These are phyloP conservation scores for Brassica napus DNA, from an alignment of 345 rosid genomes.

Conservation along the genomic window DNA sequence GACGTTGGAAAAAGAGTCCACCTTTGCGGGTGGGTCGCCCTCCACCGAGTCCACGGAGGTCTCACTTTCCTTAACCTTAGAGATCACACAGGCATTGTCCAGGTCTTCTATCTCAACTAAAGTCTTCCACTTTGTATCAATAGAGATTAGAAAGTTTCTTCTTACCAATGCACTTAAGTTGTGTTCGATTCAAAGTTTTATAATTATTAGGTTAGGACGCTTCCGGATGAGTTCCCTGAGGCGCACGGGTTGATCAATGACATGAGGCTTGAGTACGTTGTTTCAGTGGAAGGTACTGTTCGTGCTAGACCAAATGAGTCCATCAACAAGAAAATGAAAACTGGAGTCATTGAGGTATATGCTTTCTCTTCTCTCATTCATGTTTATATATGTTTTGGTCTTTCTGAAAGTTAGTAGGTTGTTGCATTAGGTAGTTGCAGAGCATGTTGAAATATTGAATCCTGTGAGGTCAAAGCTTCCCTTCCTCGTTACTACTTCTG, in stretches of 20 bases:
- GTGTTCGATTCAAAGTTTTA: neutral
- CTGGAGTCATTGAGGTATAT: slow-evolving; percentile 74
- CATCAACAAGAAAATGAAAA: slow-evolving; percentile 81
- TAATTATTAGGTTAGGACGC: slow-evolving; percentile 56
- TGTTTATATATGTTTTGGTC: neutral
- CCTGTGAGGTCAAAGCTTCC: slow-evolving; percentile 83
- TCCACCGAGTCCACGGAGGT: slow-evolving; percentile 84
- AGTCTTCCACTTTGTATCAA: neutral
- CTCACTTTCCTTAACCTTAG: slow-evolving; percentile 92
- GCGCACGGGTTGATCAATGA: slow-evolving; percentile 71
- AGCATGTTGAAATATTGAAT: slow-evolving; percentile 80
- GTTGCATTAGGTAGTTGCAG: slow-evolving; percentile 69
- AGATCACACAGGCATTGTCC: slow-evolving; percentile 93
- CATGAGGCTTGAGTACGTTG: slow-evolving; percentile 81
- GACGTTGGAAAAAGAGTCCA: slow-evolving; percentile 81
- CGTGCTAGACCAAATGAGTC: slow-evolving; percentile 75
- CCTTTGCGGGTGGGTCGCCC: slow-evolving; percentile 98
- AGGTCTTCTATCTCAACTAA: slow-evolving; percentile 46
- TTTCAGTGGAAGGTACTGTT: slow-evolving; percentile 75
- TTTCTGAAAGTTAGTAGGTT: slow-evolving; percentile 7
- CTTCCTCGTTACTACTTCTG: slow-evolving; percentile 66
- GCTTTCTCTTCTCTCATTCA: slow-evolving; percentile 22
- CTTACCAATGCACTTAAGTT: too few species aligned
- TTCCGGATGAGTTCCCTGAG: slow-evolving; percentile 75
- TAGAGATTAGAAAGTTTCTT: neutral